Conservation (phyloP, 2,329 filamentous ascomycete genomes). For the Aspergillus eucalypticola region DNA sequence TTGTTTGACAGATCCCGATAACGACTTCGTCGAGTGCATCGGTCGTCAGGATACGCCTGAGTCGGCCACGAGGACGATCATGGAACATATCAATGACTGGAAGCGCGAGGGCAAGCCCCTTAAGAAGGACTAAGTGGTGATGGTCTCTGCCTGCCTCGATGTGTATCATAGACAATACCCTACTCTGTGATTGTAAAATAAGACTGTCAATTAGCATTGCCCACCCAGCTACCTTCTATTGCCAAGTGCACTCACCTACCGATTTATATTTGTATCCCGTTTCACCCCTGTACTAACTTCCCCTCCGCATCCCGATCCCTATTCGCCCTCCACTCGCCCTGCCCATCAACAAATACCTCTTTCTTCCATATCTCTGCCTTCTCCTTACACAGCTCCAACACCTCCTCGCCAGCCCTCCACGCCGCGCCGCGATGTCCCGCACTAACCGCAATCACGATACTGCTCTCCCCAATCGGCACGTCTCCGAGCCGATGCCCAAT, state of each 20-base stretch:
- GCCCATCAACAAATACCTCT: conserved; percentile 78
- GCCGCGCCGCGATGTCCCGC: conserved; percentile 79
- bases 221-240: too few relatives aligned
- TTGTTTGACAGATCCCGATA: conserved; percentile 71
- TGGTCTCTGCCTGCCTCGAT: conserved; percentile 6
- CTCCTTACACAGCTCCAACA: conserved; percentile 81
- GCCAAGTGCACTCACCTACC: not conserved
- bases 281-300: conserved; percentile 14
- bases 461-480: conserved; percentile 90
- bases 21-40: conserved; percentile 96
- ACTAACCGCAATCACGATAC: conserved; percentile 84
- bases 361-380: conserved; percentile 94
- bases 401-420: conserved; percentile 86
- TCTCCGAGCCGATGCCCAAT: conserved; percentile 82
- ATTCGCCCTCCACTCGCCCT: conserved; percentile 82
- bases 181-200: conserved; percentile 21
- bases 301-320: conserved; percentile 65
- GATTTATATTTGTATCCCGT: conserved; percentile 8
- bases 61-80: conserved; percentile 78
- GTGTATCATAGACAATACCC: conserved; percentile 31
- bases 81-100: conserved; percentile 82
- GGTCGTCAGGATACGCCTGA: conserved; percentile 92
- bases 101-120: conserved; percentile 55
- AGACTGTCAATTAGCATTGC: conserved; percentile 2
- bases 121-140: conserved; percentile 40